Evolutionary conservation across 495 filamentous ascomycete species (phyloP), one percentile per base, ranked within the genome.

Genomic region (Daldinia bambusicola): DNA sequence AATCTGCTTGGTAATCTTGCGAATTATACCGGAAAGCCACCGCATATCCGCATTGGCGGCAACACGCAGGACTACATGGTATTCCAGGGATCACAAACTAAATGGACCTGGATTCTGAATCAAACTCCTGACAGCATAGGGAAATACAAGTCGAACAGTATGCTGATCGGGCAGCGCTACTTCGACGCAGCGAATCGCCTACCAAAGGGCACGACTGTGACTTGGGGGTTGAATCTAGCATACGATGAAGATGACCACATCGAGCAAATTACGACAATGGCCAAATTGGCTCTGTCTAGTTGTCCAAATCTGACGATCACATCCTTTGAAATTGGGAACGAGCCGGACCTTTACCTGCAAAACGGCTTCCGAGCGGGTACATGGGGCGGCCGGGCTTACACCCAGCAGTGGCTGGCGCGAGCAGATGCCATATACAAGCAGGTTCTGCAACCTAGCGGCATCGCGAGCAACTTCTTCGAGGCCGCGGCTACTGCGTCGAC

Each of bases 321-420:
- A 8, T 78, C 77, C 3, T 82, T 79, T 61, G 79, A 82, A 70
- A 77, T 82, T 53, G 80, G 80, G 14, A 82, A 82, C 55, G 80
- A 82, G 64, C 77, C 76, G 6, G 79, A 82, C 56, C 69, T 82
- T 5, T 82, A 79, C 57, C 34, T 70, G 4, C 40, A 77, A 43
- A 79, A 80, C 63, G 66, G 66, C 10, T 74, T 81, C 38, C 74
- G 78, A 0, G 72, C 53, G 22, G 70, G 76, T 4, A 12, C 57
- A 10, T 82, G 77, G 78, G 66, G 69, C 32, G 80, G 80, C 31
- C 56, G 71, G 31, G 51, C 61, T 12, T 82, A 77, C 68, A 76
- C 75, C 0, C 43, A 79, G 45, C 53, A 81, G 55, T 82, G 76
- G 71, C 70, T 78, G 3, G 67, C 71, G 1, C 76, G 80, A 6